Conservation (phyloP, 768 basidiomycete species). For the Termitomyces sp. region DNA sequence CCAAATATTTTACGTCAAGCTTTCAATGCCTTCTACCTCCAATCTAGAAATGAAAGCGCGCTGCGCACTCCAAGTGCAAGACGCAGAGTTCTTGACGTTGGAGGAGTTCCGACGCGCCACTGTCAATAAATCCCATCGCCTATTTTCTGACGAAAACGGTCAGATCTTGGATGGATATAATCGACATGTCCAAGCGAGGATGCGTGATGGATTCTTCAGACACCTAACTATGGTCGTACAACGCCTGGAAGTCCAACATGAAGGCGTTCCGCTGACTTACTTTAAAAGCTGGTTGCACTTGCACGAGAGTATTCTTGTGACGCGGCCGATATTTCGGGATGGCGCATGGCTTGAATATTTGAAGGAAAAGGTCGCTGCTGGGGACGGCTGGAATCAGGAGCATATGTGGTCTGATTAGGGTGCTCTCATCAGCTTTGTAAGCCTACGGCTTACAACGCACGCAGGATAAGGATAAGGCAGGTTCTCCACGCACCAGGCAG, state of each 20-base stretch:
- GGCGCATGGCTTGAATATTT: constrained; percentile 1
- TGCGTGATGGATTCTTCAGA: background rate
- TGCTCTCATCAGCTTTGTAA: background rate
- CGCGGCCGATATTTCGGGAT: background rate
- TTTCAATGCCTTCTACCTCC: constrained; percentile 1
- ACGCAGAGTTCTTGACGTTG: constrained; percentile 1
- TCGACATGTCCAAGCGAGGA: background rate
- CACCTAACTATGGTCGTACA: constrained; percentile 2
- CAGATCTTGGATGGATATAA: constrained; percentile 4
- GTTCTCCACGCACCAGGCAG: too few relatives aligned
- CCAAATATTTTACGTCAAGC: constrained; percentile 2
- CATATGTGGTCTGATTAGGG: background rate
- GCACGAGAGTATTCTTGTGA: background rate
- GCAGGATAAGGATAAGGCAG: too few relatives aligned
- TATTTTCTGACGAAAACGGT: constrained; percentile 3
- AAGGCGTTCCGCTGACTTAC: background rate
- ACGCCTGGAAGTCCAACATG: constrained; percentile 4
- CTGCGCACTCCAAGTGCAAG: background rate
- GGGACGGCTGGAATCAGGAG: background rate
- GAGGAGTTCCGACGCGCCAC: constrained; percentile 9
- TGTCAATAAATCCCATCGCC: constrained; percentile 4
- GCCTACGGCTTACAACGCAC: too few relatives aligned
- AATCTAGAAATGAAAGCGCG: constrained; percentile 2
- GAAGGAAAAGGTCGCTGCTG: constrained; percentile 3
- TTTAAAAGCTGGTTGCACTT: constrained; percentile 5